Percentiles rank a stretch among this genome's conserved stretches.
Evolutionary conservation across 352 stramenopile species (phyloP).

Genomic region (Pythium phragmiticola): DNA sequence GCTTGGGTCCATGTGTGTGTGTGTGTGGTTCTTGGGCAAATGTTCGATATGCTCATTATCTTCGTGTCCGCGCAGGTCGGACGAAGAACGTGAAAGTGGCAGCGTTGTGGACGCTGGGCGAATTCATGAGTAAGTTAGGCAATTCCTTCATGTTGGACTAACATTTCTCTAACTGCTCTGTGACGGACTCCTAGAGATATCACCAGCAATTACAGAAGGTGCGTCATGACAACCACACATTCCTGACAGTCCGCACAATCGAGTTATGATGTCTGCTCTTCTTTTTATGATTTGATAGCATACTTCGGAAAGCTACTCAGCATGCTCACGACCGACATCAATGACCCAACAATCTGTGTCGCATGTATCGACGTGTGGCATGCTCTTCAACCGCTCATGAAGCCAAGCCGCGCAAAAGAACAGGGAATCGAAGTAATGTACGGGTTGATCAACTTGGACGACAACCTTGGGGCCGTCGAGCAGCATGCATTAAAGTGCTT

Average conservation of each 20-base stretch:
- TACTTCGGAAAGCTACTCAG: conserved; percentile 15
- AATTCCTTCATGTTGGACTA: not conserved
- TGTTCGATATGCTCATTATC: not conserved
- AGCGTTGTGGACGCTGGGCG: conserved; percentile 25
- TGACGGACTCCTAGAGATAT: conserved; percentile 19
- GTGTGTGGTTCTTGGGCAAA: not conserved
- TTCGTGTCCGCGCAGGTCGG: not conserved
- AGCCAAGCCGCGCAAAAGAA: conserved; percentile 24
- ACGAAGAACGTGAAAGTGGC: conserved; percentile 9
- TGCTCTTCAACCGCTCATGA: conserved; percentile 21
- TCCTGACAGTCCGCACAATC: not conserved
- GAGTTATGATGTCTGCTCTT: not conserved
- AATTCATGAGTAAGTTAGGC: conserved; percentile 31
- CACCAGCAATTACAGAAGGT: conserved; percentile 18
- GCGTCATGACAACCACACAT: not conserved
- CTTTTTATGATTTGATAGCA: conserved; percentile 3
- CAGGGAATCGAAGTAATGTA: conserved; percentile 15
- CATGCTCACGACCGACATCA: not conserved
- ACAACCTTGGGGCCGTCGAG: not conserved
- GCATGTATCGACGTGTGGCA: conserved; percentile 26
- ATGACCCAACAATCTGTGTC: not conserved
- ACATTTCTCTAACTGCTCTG: not conserved
- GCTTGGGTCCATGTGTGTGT: too few relatives aligned
- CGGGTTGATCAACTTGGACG: not conserved
- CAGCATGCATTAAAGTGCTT: conserved; percentile 18